A percentile compares a stretch with the other conserved stretches of the same genome.
These are phyloP conservation scores for Cucurbita argyrosperma DNA, from an alignment of 306 rosid genomes.

Conservation along the genomic window DNA sequence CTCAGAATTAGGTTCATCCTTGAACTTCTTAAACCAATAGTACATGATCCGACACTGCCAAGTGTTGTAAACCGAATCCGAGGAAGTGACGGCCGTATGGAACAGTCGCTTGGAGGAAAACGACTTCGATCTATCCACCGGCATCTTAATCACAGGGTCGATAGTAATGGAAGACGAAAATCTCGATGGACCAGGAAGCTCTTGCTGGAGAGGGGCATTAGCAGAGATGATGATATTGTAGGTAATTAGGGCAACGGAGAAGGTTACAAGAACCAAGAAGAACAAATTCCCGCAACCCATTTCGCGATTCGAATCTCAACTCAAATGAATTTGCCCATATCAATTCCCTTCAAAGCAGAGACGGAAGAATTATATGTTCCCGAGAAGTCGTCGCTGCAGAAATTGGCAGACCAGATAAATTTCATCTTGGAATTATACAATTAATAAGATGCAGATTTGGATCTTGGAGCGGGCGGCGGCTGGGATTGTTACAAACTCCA, in stretches of 20 bases:
- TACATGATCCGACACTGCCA: constrained; percentile 98
- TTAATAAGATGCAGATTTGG: too few relatives aligned
- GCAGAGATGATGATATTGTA: constrained; percentile 89
- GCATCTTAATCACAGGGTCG: constrained; percentile 92
- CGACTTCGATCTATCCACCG: constrained; percentile 24
- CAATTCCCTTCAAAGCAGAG: background rate
- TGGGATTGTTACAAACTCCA: too few relatives aligned
- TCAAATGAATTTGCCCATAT: background rate
- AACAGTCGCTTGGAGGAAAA: constrained; percentile 39
- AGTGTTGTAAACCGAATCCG: constrained; percentile 77
- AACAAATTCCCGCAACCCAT: constrained; percentile 93
- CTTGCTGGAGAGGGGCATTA: constrained; percentile 67
- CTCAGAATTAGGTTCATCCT: constrained; percentile 35
- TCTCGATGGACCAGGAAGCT: constrained; percentile 71
- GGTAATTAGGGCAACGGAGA: constrained; percentile 82
- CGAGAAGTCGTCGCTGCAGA: constrained; percentile 5
- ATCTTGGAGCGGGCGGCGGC: too few relatives aligned
- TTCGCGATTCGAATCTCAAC: background rate
- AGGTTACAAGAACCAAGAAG: constrained; percentile 51
- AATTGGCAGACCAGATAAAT: background rate
- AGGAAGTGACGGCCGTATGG: constrained; percentile 95
- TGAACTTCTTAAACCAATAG: constrained; percentile 75
- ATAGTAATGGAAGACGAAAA: constrained; percentile 19
- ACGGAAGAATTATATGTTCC: background rate
- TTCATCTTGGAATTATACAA: background rate